Base-by-base conservation (phyloP, 140 eudicot species). In the Cichorium intybus region DNA sequence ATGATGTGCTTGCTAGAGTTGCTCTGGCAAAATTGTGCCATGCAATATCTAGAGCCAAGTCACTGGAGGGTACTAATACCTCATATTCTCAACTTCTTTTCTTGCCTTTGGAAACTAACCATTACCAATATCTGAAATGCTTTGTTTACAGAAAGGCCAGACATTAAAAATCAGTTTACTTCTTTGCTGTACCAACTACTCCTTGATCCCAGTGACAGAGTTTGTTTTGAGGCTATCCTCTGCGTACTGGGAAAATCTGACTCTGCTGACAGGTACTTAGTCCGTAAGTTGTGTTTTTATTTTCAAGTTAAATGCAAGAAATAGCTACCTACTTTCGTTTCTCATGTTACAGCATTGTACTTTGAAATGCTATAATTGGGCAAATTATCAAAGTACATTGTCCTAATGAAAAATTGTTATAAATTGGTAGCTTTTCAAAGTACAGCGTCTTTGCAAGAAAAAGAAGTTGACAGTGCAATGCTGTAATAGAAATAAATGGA, bases 1-100 rank as follows among this genome's bases (percentile, higher is more conserved):
- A 92, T 75, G 98, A 92, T 65, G 99, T 93, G 76, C 93, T 93
- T 72, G 99, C 99, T 60, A 83, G 99, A 81, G 99, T 93, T 83
- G 93, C 99, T 61, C 88, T 93, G n/a, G 96, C 99, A 62, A 81
- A 83, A 76, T 78, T 93, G 70, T 93, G 99, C 79, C 89, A 93
- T 80, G 48, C 87, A 24, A 77, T 93, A 73, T 83, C 95, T 52
- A 83, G 99, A 83, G 99, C 99, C 37, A 87, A 95, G 57, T 83
- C 90, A 58, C 80, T 93, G 33, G 95, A 88, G 75, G 99, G 99
- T 93, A 83, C 23, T 70, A 60, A 20, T 47, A 52, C 60, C 70
- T 64, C 60, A 59, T 59, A 24, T 24, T 34, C 14, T 64, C 24
- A 63, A 55, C 27, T 56, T 33, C 22, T 82, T 47, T 69, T 33